Base-by-base conservation (phyloP, 768 basidiomycete species). In the Termitomyces sp. region DNA sequence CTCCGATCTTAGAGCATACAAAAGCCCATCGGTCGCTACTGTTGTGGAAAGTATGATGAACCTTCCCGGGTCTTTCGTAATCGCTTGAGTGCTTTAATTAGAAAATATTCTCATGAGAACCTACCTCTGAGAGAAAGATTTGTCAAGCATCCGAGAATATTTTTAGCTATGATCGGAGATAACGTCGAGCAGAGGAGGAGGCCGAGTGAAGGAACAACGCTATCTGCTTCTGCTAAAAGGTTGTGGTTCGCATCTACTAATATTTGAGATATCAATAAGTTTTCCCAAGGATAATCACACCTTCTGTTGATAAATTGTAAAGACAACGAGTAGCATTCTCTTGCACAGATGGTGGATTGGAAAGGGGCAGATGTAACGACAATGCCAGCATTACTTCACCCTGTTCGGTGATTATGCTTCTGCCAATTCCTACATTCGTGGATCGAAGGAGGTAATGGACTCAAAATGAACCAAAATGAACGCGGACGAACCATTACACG, bases 221-320 rank as follows among this genome's bases (percentile, higher is more conserved):
- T 52, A 10, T 56, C 43, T 4, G 46, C 52, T 31, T 51, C 53
- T 31, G 46, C 55, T 14, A 63, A 42, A 36, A 55, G 36, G 10
- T 36, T 42, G 39, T 61, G 60, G 34, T 57, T 61, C 16, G 22
- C 26, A 52, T 60, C 61, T 60, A 42, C 7, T 10, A 18, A 27
- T 7, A 13, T 4, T 34, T 16, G 18, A 37, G n/a, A 18, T 14
- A 44, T 47, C 4, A 39, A 4, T 8, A 13, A 13, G 2, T 34
- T 44, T 34, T 22, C 29, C 20, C 8, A 22, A n/a, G 18, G 26
- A 37, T 31, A 24, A 24, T n/a, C 20, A 14, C 6, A 63, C 60
- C 57, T 32, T 59, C 56, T 14, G 62, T 63, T n/a, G 62, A 63
- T 9, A 63, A 22, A 37, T 63, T 61, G 44, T 63, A 63, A n/a